A percentile compares a stretch with the other conserved stretches of the same genome.
Conservation (phyloP, 352 stramenopile species). For the Phytophthora syringae region DNA sequence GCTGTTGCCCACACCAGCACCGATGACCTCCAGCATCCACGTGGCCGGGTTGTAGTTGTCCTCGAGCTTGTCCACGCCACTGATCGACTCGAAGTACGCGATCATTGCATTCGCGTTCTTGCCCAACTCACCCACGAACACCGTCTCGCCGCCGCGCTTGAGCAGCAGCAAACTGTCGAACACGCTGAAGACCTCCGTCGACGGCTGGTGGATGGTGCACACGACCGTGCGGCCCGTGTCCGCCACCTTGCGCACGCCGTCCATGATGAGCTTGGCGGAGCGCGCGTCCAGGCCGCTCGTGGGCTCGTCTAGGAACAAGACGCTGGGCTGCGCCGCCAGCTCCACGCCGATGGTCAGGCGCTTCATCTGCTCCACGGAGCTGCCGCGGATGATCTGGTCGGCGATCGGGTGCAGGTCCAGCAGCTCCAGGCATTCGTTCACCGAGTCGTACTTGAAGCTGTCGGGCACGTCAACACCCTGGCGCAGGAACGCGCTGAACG, state of each 20-base stretch:
- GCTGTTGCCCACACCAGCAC: constrained; percentile 39
- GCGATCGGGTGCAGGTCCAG: constrained; percentile 33
- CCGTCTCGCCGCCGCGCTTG: constrained; percentile 31
- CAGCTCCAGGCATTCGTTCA: constrained; percentile 33
- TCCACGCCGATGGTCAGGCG: constrained; percentile 28
- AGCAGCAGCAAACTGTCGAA: constrained; percentile 4
- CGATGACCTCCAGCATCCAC: constrained; percentile 51
- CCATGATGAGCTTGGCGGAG: constrained; percentile 81
- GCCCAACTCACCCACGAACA: constrained; percentile 54
- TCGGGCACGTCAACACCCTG: constrained; percentile 30
- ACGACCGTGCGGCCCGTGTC: constrained; percentile 71
- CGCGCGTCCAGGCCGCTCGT: constrained; percentile 87
- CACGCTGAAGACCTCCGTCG: constrained; percentile 73
- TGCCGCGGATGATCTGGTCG: constrained; percentile 31
- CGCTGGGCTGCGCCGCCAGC: not conserved
- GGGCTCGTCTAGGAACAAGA: constrained; percentile 57
- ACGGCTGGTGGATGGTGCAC: constrained; percentile 93
- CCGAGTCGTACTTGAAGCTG: constrained; percentile 10
- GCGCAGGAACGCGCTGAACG: constrained; percentile 23
- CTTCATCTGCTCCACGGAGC: constrained; percentile 11
- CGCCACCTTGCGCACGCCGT: constrained; percentile 86
- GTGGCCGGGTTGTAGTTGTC: constrained; percentile 80
- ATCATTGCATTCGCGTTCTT: constrained; percentile 34
- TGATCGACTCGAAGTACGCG: constrained; percentile 1
- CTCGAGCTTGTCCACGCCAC: constrained; percentile 51